phyloP scores from a whole-genome alignment of 1,139 yeast species.

The Taphrina confusa region DNA sequence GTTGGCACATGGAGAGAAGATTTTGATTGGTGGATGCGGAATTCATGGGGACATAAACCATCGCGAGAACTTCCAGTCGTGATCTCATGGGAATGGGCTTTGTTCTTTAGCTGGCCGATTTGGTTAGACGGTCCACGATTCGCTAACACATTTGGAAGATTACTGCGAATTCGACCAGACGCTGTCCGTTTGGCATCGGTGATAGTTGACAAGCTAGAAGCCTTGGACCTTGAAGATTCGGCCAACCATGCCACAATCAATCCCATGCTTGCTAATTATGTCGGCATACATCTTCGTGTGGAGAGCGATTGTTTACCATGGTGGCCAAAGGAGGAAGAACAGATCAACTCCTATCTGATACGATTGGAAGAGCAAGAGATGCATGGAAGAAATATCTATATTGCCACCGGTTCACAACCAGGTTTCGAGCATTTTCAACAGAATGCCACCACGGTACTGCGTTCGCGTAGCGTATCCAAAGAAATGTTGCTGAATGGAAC shows the following conservation, averaged over 20 bases:
- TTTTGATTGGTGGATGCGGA: conserved; percentile 9
- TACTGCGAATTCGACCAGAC: neutral
- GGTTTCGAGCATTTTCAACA: neutral
- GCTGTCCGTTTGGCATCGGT: neutral
- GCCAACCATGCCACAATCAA: neutral
- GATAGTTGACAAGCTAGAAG: neutral
- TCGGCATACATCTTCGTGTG: conserved; percentile 2
- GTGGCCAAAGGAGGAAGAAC: conserved; percentile 9
- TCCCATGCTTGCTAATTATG: neutral
- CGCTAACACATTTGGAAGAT: conserved; percentile 6
- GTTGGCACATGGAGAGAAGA: conserved; percentile 7
- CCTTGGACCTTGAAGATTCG: neutral
- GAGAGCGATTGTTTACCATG: neutral
- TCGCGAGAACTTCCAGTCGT: neutral
- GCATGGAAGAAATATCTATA: neutral
- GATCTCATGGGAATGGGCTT: neutral
- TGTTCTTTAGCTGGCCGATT: conserved; percentile 3
- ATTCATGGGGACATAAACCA: neutral
- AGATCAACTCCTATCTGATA: neutral
- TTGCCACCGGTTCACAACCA: neutral
- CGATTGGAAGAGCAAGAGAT: neutral
- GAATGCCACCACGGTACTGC: neutral
- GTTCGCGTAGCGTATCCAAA: neutral
- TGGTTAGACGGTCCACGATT: conserved; percentile 7
- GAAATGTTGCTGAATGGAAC: neutral